These are phyloP conservation scores for Leavenworthia alabamica DNA, from an alignment of 345 rosid genomes.

Conservation along the genomic window DNA sequence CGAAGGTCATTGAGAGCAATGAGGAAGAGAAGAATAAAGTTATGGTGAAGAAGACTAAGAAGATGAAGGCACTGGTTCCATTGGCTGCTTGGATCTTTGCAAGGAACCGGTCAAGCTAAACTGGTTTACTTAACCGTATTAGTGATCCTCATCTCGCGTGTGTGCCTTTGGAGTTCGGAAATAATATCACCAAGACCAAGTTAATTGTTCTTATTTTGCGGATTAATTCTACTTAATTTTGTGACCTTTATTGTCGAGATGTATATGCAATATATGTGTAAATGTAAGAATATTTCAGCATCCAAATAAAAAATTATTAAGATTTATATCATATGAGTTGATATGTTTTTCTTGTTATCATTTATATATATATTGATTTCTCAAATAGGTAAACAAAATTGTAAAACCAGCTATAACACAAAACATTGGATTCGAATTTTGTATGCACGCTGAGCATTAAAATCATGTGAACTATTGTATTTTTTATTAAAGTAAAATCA, in stretches of 20 bases:
- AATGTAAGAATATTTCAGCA: background rate
- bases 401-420: too few relatives aligned
- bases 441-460: too few relatives aligned
- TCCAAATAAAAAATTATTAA: too few relatives aligned
- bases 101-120: slow-evolving; percentile 35
- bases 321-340: too few relatives aligned
- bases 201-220: background rate
- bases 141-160: background rate
- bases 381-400: too few relatives aligned
- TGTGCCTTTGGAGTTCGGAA: background rate
- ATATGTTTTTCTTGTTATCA: too few relatives aligned
- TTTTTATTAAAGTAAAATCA: too few relatives aligned
- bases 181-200: background rate
- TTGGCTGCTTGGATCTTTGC: slow-evolving; percentile 54
- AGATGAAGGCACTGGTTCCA: slow-evolving; percentile 41
- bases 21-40: slow-evolving; percentile 31
- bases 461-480: too few relatives aligned
- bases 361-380: too few relatives aligned
- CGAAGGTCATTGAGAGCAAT: slow-evolving; percentile 34
- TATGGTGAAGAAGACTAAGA: slow-evolving; percentile 31
- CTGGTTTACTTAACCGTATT: background rate
- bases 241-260: background rate
- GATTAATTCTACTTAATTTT: background rate
- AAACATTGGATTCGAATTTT: too few relatives aligned
- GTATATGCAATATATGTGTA: background rate